A percentile compares a stretch with the other conserved stretches of the same genome.
phyloP scores from a whole-genome alignment of 352 stramenopile species.

The Blastocystis hominis region DNA sequence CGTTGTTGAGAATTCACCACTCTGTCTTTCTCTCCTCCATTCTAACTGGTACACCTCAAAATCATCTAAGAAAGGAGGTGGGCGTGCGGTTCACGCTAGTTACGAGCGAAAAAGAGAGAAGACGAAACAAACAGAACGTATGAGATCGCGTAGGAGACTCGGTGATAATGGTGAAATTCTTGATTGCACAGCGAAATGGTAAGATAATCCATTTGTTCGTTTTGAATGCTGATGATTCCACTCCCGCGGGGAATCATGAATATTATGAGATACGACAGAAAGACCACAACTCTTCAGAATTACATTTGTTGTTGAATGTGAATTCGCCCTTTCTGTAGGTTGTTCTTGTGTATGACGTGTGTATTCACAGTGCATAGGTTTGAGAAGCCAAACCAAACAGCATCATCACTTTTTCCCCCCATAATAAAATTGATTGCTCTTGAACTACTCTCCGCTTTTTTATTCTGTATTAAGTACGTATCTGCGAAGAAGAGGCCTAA shows the following conservation, averaged over 20 bases:
- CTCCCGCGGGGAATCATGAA: background rate
- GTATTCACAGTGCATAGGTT: constrained; percentile 9
- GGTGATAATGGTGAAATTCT: background rate
- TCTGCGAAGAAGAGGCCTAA: background rate
- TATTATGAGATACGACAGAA: background rate
- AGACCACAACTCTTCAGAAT: background rate
- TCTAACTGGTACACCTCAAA: no score
- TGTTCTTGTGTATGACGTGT: background rate
- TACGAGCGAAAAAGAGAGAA: no score
- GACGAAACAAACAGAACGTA: no score
- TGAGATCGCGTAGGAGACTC: no score
- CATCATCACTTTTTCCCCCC: background rate
- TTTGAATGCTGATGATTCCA: no score
- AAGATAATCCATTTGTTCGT: no score
- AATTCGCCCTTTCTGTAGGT: constrained; percentile 46
- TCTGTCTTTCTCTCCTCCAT: no score
- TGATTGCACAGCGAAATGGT: background rate
- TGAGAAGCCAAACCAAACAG: constrained; percentile 10
- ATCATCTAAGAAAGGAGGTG: no score
- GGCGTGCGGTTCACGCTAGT: no score
- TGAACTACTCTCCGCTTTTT: background rate
- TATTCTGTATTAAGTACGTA: background rate
- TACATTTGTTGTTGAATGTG: constrained; percentile 43
- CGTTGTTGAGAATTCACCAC: no score
- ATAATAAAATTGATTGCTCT: background rate